These are phyloP conservation scores for Hanseniaspora vineae DNA, from an alignment of 805 yeast genomes.

Conservation along the genomic window DNA sequence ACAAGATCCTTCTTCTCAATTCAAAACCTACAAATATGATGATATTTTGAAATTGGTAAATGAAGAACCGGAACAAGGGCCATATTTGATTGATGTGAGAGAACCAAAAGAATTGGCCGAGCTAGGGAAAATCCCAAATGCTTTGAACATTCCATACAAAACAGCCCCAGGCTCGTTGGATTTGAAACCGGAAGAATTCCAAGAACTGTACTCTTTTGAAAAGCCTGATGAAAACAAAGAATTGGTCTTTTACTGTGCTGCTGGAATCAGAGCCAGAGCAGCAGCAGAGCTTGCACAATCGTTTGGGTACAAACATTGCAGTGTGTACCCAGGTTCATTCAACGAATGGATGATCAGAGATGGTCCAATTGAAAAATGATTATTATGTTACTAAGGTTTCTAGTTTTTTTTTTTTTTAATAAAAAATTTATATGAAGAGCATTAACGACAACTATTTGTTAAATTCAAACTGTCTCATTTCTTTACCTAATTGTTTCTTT, in stretches of 20 bases:
- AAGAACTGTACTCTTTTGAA: slow-evolving; percentile 63
- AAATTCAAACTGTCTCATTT: slow-evolving; percentile 43
- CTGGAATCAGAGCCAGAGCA: slow-evolving; percentile 81
- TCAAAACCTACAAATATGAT: slow-evolving; percentile 31
- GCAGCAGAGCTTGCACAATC: slow-evolving; percentile 88
- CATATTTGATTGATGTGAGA: slow-evolving; percentile 75
- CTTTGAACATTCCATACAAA: slow-evolving; percentile 81
- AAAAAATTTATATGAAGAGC: neutral
- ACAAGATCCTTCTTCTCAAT: neutral
- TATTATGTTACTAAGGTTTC: too few relatives aligned
- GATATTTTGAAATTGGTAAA: slow-evolving; percentile 35
- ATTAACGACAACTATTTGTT: slow-evolving; percentile 11
- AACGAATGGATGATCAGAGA: slow-evolving; percentile 56
- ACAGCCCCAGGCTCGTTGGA: slow-evolving; percentile 88
- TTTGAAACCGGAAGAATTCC: slow-evolving; percentile 64
- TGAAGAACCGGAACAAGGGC: slow-evolving; percentile 8
- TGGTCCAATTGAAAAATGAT: slow-evolving; percentile 5
- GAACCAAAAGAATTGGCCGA: slow-evolving; percentile 66
- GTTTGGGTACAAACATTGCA: slow-evolving; percentile 74
- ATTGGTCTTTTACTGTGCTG: slow-evolving; percentile 81
- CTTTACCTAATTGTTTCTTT: slow-evolving; percentile 73
- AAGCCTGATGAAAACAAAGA: slow-evolving; percentile 67
- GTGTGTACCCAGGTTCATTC: slow-evolving; percentile 78
- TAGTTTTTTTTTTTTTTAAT: too few relatives aligned
- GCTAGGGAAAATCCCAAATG: slow-evolving; percentile 69